phyloP scores from a whole-genome alignment of 768 basidiomycete genomes.

The Termitomyces sp. region DNA sequence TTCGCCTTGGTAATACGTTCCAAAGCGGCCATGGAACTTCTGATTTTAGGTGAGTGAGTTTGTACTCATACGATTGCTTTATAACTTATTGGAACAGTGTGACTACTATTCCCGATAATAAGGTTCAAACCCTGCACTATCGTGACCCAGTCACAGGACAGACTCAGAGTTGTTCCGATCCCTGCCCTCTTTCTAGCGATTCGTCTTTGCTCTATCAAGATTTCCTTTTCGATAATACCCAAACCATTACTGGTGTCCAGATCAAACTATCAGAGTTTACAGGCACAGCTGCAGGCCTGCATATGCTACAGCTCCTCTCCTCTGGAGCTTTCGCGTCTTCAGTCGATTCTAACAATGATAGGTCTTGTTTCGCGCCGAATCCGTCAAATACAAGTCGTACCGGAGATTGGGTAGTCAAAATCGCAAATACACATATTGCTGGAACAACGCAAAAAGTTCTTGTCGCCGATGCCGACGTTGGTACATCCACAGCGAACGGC shows the following conservation, averaged over 20 bases:
- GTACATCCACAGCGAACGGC: constrained; percentile 50
- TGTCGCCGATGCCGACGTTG: constrained; percentile 59
- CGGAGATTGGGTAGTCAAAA: constrained; percentile 63
- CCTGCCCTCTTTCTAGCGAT: constrained; percentile 80
- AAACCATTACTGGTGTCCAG: constrained; percentile 84
- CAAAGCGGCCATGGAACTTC: constrained; percentile 74
- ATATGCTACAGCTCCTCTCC: constrained; percentile 88
- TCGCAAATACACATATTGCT: constrained; percentile 66
- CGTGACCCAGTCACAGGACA: constrained; percentile 70
- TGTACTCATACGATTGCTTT: neutral
- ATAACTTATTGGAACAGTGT: constrained; percentile 42
- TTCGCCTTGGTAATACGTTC: constrained; percentile 92
- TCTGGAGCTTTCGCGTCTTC: constrained; percentile 89
- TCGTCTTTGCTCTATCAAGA: constrained; percentile 83
- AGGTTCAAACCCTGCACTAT: constrained; percentile 69
- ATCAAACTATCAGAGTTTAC: constrained; percentile 72
- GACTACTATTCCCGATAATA: constrained; percentile 86
- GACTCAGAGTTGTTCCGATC: constrained; percentile 68
- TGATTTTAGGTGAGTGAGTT: constrained; percentile 66
- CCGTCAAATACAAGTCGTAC: constrained; percentile 64
- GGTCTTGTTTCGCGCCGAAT: constrained; percentile 74
- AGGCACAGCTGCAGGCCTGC: constrained; percentile 76
- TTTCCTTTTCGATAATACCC: constrained; percentile 67
- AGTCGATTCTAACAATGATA: constrained; percentile 47
- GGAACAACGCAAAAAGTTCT: constrained; percentile 78